Percentiles rank a stretch among this genome's conserved stretches.
These are phyloP conservation scores for Monosporascus ibericus DNA, from an alignment of 2,329 filamentous ascomycete species.

Conservation along the genomic window DNA sequence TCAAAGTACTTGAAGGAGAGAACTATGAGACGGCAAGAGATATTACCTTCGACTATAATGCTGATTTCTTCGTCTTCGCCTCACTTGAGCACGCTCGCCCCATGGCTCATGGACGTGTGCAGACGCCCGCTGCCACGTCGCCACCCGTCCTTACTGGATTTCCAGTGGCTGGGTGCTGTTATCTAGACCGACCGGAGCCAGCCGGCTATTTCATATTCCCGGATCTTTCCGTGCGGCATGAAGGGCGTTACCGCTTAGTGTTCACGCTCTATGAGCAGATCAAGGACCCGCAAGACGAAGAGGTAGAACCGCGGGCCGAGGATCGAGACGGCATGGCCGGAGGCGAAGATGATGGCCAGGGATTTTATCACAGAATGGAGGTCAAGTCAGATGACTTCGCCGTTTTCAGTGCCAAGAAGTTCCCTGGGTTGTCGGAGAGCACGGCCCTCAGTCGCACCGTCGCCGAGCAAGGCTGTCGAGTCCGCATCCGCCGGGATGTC, in stretches of 20 bases:
- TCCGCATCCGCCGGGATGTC: conserved; percentile 90
- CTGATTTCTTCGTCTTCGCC: conserved; percentile 95
- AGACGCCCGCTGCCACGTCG: conserved; percentile 58
- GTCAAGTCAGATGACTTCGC: conserved; percentile 82
- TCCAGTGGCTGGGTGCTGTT: conserved; percentile 91
- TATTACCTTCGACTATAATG: conserved; percentile 86
- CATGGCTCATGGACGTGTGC: conserved; percentile 74
- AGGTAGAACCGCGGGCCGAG: conserved; percentile 42
- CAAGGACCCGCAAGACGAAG: conserved; percentile 76
- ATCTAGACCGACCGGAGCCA: conserved; percentile 76
- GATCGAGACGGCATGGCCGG: conserved; percentile 31
- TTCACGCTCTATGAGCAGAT: conserved; percentile 94
- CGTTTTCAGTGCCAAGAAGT: conserved; percentile 97
- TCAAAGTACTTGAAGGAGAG: conserved; percentile 74
- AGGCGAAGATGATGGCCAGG: conserved; percentile 16
- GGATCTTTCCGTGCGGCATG: conserved; percentile 90
- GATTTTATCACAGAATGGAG: conserved; percentile 78
- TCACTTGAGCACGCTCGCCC: conserved; percentile 81
- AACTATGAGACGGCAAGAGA: conserved; percentile 57
- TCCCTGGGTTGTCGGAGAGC: conserved; percentile 86
- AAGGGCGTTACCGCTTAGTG: conserved; percentile 83
- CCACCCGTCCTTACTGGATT: conserved; percentile 88
- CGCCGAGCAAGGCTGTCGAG: conserved; percentile 92
- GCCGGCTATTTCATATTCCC: conserved; percentile 96
- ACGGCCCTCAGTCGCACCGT: conserved; percentile 84